Evolutionary conservation across 2,329 filamentous ascomycete species (phyloP).

Genomic region (Fusarium ramigenum): DNA sequence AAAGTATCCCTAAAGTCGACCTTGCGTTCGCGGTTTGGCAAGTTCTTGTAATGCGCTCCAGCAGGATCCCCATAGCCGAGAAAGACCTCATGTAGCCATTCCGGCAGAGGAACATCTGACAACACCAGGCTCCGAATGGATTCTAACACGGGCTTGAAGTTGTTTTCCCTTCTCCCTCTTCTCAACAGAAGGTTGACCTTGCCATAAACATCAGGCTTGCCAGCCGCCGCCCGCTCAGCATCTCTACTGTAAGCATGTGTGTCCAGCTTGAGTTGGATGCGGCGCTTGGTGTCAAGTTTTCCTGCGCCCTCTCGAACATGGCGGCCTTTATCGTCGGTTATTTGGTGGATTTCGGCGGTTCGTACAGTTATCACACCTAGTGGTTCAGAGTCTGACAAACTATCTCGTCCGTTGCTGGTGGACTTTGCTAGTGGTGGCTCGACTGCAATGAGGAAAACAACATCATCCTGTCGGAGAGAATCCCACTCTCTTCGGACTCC

Average conservation of each 20-base stretch:
- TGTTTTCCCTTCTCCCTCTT: conserved; percentile 89
- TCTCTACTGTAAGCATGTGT: conserved; percentile 80
- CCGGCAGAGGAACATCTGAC: conserved; percentile 84
- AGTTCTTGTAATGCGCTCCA: conserved; percentile 83
- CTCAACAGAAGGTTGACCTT: conserved; percentile 87
- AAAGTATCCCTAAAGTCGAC: conserved; percentile 96
- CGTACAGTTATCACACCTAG: conserved; percentile 77
- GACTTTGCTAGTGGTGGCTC: conserved; percentile 66
- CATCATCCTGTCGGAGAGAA: conserved; percentile 83
- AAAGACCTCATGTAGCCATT: conserved; percentile 96
- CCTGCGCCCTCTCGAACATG: conserved; percentile 69
- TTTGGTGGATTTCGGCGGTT: conserved; percentile 84
- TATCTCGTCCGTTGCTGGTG: conserved; percentile 61
- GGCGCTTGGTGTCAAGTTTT: conserved; percentile 73
- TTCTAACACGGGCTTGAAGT: conserved; percentile 93
- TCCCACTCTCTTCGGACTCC: conserved; percentile 90
- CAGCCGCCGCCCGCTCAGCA: conserved; percentile 69
- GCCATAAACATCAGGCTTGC: conserved; percentile 83
- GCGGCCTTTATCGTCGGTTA: conserved; percentile 86
- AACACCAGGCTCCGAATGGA: conserved; percentile 88
- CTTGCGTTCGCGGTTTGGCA: conserved; percentile 79
- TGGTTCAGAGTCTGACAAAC: conserved; percentile 62
- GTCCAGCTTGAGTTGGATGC: conserved; percentile 84
- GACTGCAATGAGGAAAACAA: conserved; percentile 86
- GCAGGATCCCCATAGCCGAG: conserved; percentile 95